Percentiles rank a stretch among this genome's conserved stretches.
Evolutionary conservation across 305 asterid genomes (phyloP).

Genomic region (Solanum aculeatissimum): DNA sequence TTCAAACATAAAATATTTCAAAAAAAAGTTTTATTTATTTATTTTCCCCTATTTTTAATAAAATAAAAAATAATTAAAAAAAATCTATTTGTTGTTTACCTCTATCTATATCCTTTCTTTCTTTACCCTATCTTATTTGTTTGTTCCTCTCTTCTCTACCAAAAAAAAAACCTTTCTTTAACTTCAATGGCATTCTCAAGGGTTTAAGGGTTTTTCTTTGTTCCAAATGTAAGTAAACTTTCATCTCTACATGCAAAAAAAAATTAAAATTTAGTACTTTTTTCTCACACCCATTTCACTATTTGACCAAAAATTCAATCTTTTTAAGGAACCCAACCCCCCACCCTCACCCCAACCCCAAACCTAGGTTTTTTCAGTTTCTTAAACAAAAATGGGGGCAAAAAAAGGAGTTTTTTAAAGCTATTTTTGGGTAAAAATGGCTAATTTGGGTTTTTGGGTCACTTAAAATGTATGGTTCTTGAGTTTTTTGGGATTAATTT

Average conservation of each 20-base stretch:
- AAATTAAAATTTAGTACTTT: not conserved
- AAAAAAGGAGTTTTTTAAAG: not conserved
- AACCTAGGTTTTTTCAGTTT: not conserved
- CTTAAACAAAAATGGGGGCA: not conserved
- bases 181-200: slow-evolving; percentile 22
- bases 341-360: not conserved
- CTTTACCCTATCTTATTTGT: slow-evolving; percentile 37
- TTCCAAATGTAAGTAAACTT: slow-evolving; percentile 15
- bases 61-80: not conserved
- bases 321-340: not conserved
- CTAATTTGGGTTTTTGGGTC: not conserved
- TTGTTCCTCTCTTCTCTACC: slow-evolving; percentile 10
- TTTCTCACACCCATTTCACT: slow-evolving; percentile 3
- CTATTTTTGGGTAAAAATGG: not conserved
- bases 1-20: slow-evolving; percentile 4
- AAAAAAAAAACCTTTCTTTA: not conserved
- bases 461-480: not conserved
- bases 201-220: slow-evolving; percentile 23
- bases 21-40: not conserved
- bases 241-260: not conserved
- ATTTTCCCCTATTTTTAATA: not conserved
- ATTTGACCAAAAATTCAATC: not conserved
- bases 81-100: not conserved
- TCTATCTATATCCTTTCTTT: slow-evolving; percentile 10
- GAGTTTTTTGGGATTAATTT: not conserved